Conservation (phyloP, 225 moss, liverwort and hornwort genomes). For the Takakia lepidozioides region DNA sequence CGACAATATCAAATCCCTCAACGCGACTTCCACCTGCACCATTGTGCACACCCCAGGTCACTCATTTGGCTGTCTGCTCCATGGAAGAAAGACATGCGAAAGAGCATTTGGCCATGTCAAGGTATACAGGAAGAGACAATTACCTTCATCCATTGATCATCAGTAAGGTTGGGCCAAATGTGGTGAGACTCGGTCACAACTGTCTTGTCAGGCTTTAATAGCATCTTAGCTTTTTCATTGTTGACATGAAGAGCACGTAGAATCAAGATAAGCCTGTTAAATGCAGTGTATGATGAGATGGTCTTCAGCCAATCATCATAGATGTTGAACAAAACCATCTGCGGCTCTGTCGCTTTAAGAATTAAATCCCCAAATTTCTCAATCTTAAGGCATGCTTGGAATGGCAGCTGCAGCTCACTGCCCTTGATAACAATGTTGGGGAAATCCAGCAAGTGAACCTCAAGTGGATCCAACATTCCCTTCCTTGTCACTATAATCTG, state of each 20-base stretch:
- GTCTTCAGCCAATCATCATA: conserved; percentile 99
- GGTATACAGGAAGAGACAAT: no score
- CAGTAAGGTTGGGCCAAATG: conserved; percentile 97
- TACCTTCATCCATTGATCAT: conserved; percentile 99
- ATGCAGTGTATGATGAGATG: conserved; percentile 94
- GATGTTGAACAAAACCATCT: conserved; percentile 98
- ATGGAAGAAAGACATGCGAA: no score
- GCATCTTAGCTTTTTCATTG: conserved; percentile 99
- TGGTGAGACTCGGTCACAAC: conserved; percentile 97
- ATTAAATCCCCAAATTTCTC: conserved; percentile 99
- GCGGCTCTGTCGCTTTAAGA: conserved; percentile 98
- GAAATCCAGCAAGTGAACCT: conserved; percentile 96
- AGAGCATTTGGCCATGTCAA: no score
- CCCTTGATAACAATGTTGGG: conserved; percentile 99
- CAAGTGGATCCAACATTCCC: conserved; percentile 99
- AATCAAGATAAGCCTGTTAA: conserved; percentile 92
- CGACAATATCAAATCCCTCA: conserved; percentile 95
- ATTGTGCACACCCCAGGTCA: not conserved
- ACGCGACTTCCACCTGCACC: conserved; percentile 92
- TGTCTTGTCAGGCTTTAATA: conserved; percentile 96
- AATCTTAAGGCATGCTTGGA: conserved; percentile 98
- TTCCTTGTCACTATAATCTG: conserved; percentile 99
- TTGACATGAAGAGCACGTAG: conserved; percentile 97
- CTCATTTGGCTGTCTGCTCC: no score
- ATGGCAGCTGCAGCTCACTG: conserved; percentile 96